phyloP scores from a whole-genome alignment of 169 alveolate species.

The Plasmodium vivax region DNA sequence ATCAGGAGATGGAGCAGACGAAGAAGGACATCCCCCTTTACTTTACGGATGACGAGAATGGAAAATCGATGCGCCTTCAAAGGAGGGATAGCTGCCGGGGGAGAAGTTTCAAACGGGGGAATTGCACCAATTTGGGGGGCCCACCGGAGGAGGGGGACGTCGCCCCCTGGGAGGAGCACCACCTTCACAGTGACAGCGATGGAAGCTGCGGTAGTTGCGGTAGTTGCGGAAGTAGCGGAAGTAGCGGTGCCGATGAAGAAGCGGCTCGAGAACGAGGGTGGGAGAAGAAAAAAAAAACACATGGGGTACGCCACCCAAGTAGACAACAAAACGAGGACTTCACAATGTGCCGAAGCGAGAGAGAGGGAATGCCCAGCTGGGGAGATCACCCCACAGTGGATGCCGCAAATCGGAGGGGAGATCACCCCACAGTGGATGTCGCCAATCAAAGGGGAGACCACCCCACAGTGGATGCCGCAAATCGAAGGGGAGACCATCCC shows the following conservation, averaged over 20 bases:
- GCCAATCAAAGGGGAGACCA: background rate
- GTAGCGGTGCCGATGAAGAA: background rate
- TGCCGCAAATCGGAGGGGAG: no score
- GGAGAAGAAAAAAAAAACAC: background rate
- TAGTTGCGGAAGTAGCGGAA: background rate
- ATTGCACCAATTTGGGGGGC: background rate
- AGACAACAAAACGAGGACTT: background rate
- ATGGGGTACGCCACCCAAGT: background rate
- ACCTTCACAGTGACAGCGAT: background rate
- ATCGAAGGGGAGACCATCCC: background rate
- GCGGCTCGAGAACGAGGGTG: background rate
- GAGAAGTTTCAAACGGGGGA: background rate
- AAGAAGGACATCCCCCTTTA: slow-evolving; percentile 34
- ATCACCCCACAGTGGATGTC: background rate
- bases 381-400: background rate
- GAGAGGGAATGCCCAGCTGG: background rate
- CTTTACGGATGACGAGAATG: slow-evolving; percentile 58
- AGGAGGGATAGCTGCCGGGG: background rate
- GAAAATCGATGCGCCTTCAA: background rate
- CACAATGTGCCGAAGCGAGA: background rate
- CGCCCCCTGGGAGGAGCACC: background rate
- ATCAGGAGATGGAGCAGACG: background rate
- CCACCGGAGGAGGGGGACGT: background rate
- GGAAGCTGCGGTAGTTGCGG: background rate
- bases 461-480: background rate